Conservation (phyloP, 495 filamentous ascomycete genomes). For the Delitschia confertaspora region DNA sequence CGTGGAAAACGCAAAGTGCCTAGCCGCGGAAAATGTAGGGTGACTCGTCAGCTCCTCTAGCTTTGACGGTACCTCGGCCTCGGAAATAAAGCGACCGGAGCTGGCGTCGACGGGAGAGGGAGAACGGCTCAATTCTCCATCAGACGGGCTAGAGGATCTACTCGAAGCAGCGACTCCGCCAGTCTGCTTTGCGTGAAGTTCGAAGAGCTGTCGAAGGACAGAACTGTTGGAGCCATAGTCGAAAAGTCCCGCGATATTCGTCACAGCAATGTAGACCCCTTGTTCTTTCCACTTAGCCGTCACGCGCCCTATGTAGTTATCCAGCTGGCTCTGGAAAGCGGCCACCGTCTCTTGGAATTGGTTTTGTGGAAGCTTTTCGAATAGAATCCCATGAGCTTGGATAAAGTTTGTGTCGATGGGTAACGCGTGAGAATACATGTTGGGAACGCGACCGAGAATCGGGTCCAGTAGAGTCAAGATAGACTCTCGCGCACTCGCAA, state of each 20-base stretch:
- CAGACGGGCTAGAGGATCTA: conserved; percentile 8
- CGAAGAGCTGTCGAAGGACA: conserved; percentile 35
- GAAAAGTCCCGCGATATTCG: conserved; percentile 48
- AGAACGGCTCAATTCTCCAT: conserved; percentile 14
- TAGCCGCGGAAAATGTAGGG: conserved; percentile 31
- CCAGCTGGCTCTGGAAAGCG: conserved; percentile 47
- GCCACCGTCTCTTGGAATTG: conserved; percentile 41
- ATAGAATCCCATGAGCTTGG: conserved; percentile 56
- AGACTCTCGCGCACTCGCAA: conserved; percentile 51
- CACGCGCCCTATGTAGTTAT: conserved; percentile 50
- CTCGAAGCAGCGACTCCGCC: conserved; percentile 22
- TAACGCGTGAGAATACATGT: conserved; percentile 32
- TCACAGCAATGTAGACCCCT: conserved; percentile 46
- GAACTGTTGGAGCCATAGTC: conserved; percentile 53
- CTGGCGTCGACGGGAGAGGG: conserved; percentile 7
- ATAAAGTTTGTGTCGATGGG: conserved; percentile 49
- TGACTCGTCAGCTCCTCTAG: conserved; percentile 7
- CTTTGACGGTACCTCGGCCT: conserved; percentile 18
- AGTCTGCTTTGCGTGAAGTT: conserved; percentile 34
- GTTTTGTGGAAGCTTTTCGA: conserved; percentile 44
- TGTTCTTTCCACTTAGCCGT: conserved; percentile 55
- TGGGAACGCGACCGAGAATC: conserved; percentile 40
- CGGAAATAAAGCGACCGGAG: conserved; percentile 11
- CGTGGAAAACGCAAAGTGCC: conserved; percentile 40
- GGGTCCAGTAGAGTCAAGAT: conserved; percentile 64